Evolutionary conservation across 2,329 filamentous ascomycete genomes (phyloP).

Genomic region (Fusarium sp.): DNA sequence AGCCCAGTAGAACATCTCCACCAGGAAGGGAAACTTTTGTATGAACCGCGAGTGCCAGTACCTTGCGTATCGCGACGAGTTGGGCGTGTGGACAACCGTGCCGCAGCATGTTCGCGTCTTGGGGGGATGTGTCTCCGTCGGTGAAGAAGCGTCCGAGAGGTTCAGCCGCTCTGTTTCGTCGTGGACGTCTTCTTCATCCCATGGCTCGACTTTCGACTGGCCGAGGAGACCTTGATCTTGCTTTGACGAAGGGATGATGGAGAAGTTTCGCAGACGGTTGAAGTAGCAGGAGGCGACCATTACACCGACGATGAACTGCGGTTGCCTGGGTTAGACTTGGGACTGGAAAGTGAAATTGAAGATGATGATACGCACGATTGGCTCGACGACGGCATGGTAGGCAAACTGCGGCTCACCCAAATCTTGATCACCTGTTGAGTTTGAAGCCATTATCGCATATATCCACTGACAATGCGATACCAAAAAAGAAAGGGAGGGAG

Average conservation of each 20-base stretch:
- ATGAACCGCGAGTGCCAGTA: conserved; percentile 73
- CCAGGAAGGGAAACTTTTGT: conserved; percentile 75
- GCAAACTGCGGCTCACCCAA: conserved; percentile 50
- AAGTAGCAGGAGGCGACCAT: conserved; percentile 50
- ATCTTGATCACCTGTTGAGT: conserved; percentile 34
- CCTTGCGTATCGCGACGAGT: conserved; percentile 71
- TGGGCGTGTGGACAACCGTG: conserved; percentile 65
- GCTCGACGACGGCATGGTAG: conserved; percentile 45
- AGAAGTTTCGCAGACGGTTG: conserved; percentile 47
- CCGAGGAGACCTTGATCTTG: conserved; percentile 45
- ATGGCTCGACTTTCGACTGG: conserved; percentile 40
- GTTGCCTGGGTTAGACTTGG: conserved; percentile 1
- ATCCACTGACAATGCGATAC: background rate
- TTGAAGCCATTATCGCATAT: conserved; percentile 26
- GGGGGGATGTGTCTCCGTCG: conserved; percentile 54
- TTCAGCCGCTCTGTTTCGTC: conserved; percentile 39
- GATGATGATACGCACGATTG: conserved; percentile 43
- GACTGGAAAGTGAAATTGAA: background rate
- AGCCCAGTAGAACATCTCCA: conserved; percentile 82
- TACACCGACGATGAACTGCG: conserved; percentile 47
- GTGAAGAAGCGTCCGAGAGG: conserved; percentile 17
- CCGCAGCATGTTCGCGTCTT: conserved; percentile 67
- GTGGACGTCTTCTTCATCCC: conserved; percentile 42
- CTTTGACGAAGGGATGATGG: conserved; percentile 38
- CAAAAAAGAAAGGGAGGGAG: background rate